Evolutionary conservation across 306 rosid species (phyloP), one percentile per base, ranked within the genome.

Genomic region (Phaseolus lunatus): DNA sequence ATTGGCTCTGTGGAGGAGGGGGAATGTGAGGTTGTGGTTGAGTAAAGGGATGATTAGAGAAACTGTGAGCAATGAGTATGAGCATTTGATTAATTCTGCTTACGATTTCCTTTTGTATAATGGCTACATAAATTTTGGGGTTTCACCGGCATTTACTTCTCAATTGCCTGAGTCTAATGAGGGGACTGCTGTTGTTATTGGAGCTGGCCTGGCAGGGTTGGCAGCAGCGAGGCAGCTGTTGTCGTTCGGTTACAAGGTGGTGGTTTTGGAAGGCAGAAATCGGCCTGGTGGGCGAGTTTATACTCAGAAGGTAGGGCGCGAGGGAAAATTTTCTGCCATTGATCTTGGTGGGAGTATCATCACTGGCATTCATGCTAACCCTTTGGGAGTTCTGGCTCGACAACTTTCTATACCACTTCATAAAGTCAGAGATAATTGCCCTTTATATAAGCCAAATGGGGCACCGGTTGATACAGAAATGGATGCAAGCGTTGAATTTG

Each of bases 251-350:
- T 92, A 85, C 80, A 95, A 86, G 86, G 97, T 95, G 35, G 77
- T 86, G 22, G 84, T 95, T 65, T 77, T 95, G 73, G 98, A 95
- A 88, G 98, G 97, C 23, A 90, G 96, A 80, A 87, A 72, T 76
- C 93, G 97, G 27, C 89, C 98, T 15, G 98, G 98, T 43, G 97
- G 98, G 22, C 86, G 98, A 73, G 97, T 95, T 77, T 92, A 92
- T 85, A 92, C 98, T 43, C 92, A 90, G 77, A 95, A 88, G 87
- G 82, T 95, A 86, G 97, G 96, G 48, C 20, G 5, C 14, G 89
- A 83, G 54, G 96, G 89, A 6, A 89, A 84, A 3, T 90, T 87
- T 80, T 84, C 93, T 49, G 93, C 92, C 0, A 45, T 90, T 31
- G 98, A 95, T 82, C 89, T 95, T 43, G 97, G 97, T 49, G 97